These are phyloP conservation scores for Pseudogymnoascus sp. DNA, from an alignment of 2,329 filamentous ascomycete species.

Conservation along the genomic window DNA sequence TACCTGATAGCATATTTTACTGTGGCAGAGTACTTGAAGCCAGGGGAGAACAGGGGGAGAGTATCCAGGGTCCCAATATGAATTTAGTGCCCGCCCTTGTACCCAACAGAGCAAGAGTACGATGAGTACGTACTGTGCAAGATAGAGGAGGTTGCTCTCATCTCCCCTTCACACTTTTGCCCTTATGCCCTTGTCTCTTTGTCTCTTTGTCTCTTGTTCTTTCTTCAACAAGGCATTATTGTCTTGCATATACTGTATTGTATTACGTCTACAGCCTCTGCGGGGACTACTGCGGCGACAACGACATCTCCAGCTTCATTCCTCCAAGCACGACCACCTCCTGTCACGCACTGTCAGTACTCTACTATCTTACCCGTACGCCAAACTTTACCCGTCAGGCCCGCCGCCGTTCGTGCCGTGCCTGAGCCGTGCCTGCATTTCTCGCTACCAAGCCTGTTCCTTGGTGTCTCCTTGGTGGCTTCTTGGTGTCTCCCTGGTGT, in stretches of 20 bases:
- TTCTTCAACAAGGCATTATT: not conserved
- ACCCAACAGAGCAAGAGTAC: not conserved
- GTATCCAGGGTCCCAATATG: not conserved
- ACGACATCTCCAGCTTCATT: not conserved
- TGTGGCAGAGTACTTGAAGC: not conserved
- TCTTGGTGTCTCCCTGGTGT: not conserved
- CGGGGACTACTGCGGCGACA: too few species aligned
- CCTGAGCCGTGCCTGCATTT: not conserved
- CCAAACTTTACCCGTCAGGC: not conserved
- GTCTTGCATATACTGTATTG: not conserved
- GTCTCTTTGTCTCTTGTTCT: too few species aligned
- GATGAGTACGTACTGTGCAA: not conserved
- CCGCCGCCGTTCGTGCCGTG: conserved; percentile 4
- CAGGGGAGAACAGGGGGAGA: not conserved
- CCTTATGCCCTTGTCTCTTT: too few species aligned
- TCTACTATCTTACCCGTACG: not conserved
- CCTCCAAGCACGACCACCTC: not conserved
- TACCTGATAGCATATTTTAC: not conserved
- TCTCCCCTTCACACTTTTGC: not conserved
- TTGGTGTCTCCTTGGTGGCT: not conserved
- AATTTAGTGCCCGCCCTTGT: conserved; percentile 6
- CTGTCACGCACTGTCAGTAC: not conserved
- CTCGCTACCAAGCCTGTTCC: not conserved
- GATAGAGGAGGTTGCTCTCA: not conserved
- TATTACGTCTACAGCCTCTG: not conserved